Evolutionary conservation across 129 eudicot species (phyloP), one percentile per base, ranked within the genome.

Genomic region (Flaveria trinervia): DNA sequence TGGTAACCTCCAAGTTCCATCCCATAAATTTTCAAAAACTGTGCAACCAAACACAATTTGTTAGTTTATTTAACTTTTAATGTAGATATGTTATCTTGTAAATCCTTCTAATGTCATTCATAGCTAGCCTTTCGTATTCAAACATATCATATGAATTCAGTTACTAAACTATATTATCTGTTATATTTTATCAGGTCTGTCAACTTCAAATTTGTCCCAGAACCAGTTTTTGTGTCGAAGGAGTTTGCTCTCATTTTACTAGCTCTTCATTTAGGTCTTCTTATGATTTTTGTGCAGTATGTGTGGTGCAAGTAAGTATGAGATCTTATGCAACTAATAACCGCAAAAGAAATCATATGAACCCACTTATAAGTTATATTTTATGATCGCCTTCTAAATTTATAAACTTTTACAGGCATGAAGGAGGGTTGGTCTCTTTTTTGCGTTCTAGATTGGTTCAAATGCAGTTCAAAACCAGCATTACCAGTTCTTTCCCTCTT

Each of bases 191-290:
- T 71, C 89, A 93, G 98, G 98, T 93, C 98, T 26, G 98, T 93
- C 74, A 93, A 93, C 88, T 93, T 93, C 86, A 93, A 93, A 77
- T 93, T 93, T 84, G 91, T 93, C 41, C 97, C 97, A 8, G 98
- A 90, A 73, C 89, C 71, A 46, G 55, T 86, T 41, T 93, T 93
- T 81, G 86, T 93, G 8, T 93, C 98, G 13, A 87, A 80, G 79
- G 84, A 52, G 45, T 89, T 93, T 70, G 97, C 97, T 13, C 61
- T 93, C 80, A 73, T 76, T 65, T 80, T 93, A 65, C 86, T 93
- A 77, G 86, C 68, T 57, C 74, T 81, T 64, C 98, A 93, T 84
- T 92, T 93, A 16, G 64, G 82, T 59, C 74, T 85, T 56, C 97
- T 93, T 65, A 65, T 77, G 41, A 43, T 81, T 36, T 93, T 93